Base-by-base conservation (phyloP, 2,329 filamentous ascomycete species). In the Xylaria sp. region DNA sequence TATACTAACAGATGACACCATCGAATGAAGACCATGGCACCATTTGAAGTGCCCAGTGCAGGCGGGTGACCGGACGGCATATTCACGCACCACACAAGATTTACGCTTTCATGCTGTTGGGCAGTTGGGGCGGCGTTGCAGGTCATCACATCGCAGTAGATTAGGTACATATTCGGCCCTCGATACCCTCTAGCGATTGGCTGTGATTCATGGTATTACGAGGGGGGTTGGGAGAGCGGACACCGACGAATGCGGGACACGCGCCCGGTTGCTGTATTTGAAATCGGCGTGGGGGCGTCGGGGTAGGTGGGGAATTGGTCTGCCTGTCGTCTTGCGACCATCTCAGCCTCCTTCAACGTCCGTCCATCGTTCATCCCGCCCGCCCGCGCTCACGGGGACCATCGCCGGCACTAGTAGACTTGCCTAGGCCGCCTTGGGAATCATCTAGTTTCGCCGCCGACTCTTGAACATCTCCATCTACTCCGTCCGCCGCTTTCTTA, bases 231-330 rank as follows among this genome's bases (percentile, higher is more conserved):
- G n/a, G n/a, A n/a, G n/a, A n/a, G 31, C 14, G 8, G 46, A 7
- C 33, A 28, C 51, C 37, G 56, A 59, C 47, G n/a, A 40, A 62
- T 50, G 47, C 61, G 61, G 61, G 51, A 60, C 56, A 52, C 55
- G 33, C 55, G 38, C 60, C 63, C 56, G 54, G 50, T 15, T 50
- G 8, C 28, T 46, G 33, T 51, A 63, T 63, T 65, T 63, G 56
- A 63, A 65, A 63, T 65, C 60, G 60, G 60, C 52, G 60, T 63
- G 63, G 60, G 63, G 63, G 55, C 42, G 56, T 60, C 60, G 60
- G 56, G 54, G 56, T 43, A 63, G 55, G 63, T 59, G 54, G 63
- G 60, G 61, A 37, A 54, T 25, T 31, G 50, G n/a, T n/a, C n/a
- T 50, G 37, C n/a, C 37, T 17, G 50, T 12, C 35, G 25, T 21